Conservation (phyloP, 2,329 filamentous ascomycete species). For the Fusarium proliferatum region DNA sequence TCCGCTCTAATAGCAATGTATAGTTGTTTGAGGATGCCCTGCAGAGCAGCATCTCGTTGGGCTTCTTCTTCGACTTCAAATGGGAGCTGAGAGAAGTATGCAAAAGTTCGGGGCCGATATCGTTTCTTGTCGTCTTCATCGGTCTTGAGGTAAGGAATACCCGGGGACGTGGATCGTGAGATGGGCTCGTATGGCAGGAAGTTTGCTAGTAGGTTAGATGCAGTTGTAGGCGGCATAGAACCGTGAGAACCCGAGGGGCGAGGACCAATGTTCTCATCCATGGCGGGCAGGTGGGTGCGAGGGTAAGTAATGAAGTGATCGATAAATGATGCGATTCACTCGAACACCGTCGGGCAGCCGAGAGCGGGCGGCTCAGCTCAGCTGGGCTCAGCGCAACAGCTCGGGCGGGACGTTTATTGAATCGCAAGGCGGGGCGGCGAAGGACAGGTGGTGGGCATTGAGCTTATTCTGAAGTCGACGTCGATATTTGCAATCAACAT, state of each 20-base stretch:
- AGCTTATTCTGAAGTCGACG: neutral
- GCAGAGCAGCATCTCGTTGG: conserved; percentile 80
- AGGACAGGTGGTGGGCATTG: conserved; percentile 35
- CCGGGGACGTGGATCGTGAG: conserved; percentile 88
- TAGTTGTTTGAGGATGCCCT: conserved; percentile 91
- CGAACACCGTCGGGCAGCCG: conserved; percentile 31
- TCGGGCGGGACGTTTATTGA: conserved; percentile 30
- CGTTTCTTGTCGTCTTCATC: conserved; percentile 68
- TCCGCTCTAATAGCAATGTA: conserved; percentile 92
- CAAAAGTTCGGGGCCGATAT: conserved; percentile 89
- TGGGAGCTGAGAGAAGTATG: conserved; percentile 90
- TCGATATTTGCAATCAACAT: conserved; percentile 7
- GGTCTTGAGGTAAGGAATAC: conserved; percentile 64
- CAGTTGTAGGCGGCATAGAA: conserved; percentile 48
- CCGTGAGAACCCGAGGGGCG: conserved; percentile 47
- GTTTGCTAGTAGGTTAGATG: conserved; percentile 49
- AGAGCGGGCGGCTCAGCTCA: conserved; percentile 30
- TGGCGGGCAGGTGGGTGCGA: conserved; percentile 32
- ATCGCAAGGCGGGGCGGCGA: conserved; percentile 27
- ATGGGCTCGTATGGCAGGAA: conserved; percentile 71
- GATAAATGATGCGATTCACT: conserved; percentile 1
- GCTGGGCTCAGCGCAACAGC: conserved; percentile 37
- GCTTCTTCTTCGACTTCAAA: conserved; percentile 86
- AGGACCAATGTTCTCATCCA: conserved; percentile 55
- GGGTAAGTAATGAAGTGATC: neutral